These are phyloP conservation scores for Scleroderma bovista DNA, from an alignment of 768 basidiomycete species.

Conservation along the genomic window DNA sequence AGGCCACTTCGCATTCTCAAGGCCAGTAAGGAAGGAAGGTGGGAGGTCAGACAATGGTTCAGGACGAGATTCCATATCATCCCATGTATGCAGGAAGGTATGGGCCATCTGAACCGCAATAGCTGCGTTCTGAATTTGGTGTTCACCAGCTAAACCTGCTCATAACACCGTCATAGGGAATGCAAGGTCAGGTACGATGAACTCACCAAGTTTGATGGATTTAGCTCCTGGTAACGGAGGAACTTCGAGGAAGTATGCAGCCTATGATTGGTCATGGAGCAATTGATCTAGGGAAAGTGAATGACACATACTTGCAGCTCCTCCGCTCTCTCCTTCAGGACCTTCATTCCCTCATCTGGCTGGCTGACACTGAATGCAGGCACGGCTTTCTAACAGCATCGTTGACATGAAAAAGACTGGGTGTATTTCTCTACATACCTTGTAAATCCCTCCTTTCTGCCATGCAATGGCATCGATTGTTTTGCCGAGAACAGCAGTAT, in stretches of 20 bases:
- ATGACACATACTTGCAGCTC: constrained; percentile 51
- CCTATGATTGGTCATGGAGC: constrained; percentile 31
- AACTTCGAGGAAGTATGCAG: constrained; percentile 58
- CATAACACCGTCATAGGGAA: constrained; percentile 2
- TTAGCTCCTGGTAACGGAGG: constrained; percentile 39
- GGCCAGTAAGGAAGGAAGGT: constrained; percentile 49
- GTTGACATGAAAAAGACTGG: neutral
- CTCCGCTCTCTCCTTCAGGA: constrained; percentile 61
- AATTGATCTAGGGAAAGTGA: neutral
- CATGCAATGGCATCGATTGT: constrained; percentile 86
- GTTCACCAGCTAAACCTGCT: constrained; percentile 75
- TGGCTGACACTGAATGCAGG: constrained; percentile 85
- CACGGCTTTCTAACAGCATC: constrained; percentile 54
- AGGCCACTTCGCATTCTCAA: constrained; percentile 79
- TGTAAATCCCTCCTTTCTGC: constrained; percentile 97
- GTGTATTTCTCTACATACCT: constrained; percentile 40
- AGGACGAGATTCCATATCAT: constrained; percentile 5
- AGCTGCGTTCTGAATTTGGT: constrained; percentile 84
- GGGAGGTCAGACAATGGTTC: constrained; percentile 35
- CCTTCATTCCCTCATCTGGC: constrained; percentile 57
- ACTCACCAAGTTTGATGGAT: constrained; percentile 56
- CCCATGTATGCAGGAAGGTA: constrained; percentile 48
- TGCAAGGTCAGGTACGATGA: neutral
- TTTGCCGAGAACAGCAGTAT: constrained; percentile 80
- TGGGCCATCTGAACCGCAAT: constrained; percentile 74